A percentile compares a stretch with the other conserved stretches of the same genome.
Conservation (phyloP, 2,329 filamentous ascomycete species). For the Teratosphaeria destructans region DNA sequence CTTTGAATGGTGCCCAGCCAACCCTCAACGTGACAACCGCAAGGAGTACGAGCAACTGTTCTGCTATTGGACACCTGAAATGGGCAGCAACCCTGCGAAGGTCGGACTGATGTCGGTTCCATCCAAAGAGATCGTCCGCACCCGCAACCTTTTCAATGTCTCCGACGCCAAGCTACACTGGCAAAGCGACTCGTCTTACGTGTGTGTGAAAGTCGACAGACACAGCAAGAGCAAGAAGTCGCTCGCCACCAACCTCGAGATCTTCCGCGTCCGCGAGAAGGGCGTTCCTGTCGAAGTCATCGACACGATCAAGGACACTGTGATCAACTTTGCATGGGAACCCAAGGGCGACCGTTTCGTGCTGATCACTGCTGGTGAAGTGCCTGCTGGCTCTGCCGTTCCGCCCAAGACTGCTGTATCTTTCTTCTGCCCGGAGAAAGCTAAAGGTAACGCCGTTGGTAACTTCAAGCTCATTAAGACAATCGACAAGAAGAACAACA, state of each 20-base stretch:
- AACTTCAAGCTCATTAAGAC: slow-evolving; percentile 97
- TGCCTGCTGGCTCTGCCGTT: slow-evolving; percentile 65
- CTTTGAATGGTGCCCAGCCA: slow-evolving; percentile 93
- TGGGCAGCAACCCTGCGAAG: slow-evolving; percentile 94
- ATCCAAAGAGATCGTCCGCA: slow-evolving; percentile 86
- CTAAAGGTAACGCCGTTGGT: slow-evolving; percentile 67
- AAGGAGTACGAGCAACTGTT: slow-evolving; percentile 93
- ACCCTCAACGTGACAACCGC: slow-evolving; percentile 68
- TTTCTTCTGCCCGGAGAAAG: slow-evolving; percentile 95
- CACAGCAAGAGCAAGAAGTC: slow-evolving; percentile 99
- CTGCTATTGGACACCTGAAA: slow-evolving; percentile 97
- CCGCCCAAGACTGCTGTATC: slow-evolving; percentile 87
- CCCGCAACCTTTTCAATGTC: slow-evolving; percentile 95
- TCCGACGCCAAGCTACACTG: slow-evolving; percentile 97
- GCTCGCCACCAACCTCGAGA: slow-evolving; percentile 90
- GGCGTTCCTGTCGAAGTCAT: slow-evolving; percentile 97
- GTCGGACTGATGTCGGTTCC: slow-evolving; percentile 94
- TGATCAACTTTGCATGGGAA: slow-evolving; percentile 99
- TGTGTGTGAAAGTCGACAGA: slow-evolving; percentile 96
- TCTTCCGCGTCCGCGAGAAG: slow-evolving; percentile 96
- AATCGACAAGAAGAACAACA: slow-evolving; percentile 98
- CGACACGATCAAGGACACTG: slow-evolving; percentile 93
- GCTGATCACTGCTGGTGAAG: slow-evolving; percentile 88
- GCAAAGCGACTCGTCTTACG: slow-evolving; percentile 88
- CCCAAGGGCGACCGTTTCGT: slow-evolving; percentile 96